These are phyloP conservation scores for Talaromyces sp. DNA, from an alignment of 2,329 filamentous ascomycete genomes.

Conservation along the genomic window DNA sequence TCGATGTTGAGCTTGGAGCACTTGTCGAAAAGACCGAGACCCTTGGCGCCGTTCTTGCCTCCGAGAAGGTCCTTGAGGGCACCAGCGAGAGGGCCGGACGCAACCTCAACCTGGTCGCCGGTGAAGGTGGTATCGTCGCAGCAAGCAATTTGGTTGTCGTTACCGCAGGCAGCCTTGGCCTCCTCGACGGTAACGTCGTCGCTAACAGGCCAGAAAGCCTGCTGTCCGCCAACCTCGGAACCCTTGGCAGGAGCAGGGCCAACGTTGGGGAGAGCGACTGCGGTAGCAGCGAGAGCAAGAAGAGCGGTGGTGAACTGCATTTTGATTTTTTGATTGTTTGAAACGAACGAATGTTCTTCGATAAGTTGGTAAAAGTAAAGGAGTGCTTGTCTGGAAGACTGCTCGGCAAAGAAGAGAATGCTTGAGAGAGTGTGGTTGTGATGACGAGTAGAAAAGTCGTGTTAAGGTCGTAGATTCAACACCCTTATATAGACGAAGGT, in stretches of 20 bases:
- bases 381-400: conserved; percentile 23
- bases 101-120: conserved; percentile 36
- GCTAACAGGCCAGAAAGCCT: conserved; percentile 36
- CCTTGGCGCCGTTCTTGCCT: conserved; percentile 33
- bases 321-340: conserved; percentile 32
- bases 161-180: conserved; percentile 41
- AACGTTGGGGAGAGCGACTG: conserved; percentile 31
- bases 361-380: conserved; percentile 25
- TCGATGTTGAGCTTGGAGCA: conserved; percentile 42
- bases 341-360: conserved; percentile 18
- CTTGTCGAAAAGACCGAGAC: conserved; percentile 42
- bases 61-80: conserved; percentile 37
- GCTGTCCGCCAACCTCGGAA: conserved; percentile 27
- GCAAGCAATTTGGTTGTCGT: conserved; percentile 40
- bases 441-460: conserved; percentile 28
- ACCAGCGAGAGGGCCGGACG: conserved; percentile 35
- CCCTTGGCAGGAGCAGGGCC: conserved; percentile 25
- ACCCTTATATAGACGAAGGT: conserved; percentile 36
- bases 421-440: conserved; percentile 24
- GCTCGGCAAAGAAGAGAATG: conserved; percentile 27
- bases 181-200: conserved; percentile 37
- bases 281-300: conserved; percentile 37
- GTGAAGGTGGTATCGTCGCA: conserved; percentile 41
- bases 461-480: conserved; percentile 23
- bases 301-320: conserved; percentile 40